These are phyloP conservation scores for Penicillium longicatenatum DNA, from an alignment of 495 filamentous ascomycete genomes.

Conservation along the genomic window DNA sequence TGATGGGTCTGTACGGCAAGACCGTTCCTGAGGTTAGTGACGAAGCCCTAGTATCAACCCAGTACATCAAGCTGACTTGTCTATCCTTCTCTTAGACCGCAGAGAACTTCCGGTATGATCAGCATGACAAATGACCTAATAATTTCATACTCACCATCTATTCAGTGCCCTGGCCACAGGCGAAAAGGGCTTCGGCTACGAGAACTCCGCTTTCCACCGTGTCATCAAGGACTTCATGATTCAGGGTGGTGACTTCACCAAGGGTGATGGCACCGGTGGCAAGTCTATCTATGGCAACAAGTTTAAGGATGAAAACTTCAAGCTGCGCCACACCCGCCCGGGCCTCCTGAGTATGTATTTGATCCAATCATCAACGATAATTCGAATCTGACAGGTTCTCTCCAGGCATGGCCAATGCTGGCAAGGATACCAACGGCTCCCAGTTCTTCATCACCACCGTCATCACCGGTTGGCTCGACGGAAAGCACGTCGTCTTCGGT, in stretches of 20 bases:
- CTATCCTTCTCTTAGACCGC: constrained; percentile 60
- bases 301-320: constrained; percentile 99
- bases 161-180: constrained; percentile 83
- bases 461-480: constrained; percentile 86
- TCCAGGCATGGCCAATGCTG: constrained; percentile 93
- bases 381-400: constrained; percentile 43
- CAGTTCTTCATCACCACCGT: constrained; percentile 98
- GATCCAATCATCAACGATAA: neutral
- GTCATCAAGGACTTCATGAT: constrained; percentile 99
- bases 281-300: constrained; percentile 97
- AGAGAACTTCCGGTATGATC: constrained; percentile 86
- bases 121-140: neutral
- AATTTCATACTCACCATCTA: constrained; percentile 20
- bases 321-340: constrained; percentile 81
- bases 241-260: constrained; percentile 99
- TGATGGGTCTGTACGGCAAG: constrained; percentile 96
- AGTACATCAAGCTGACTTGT: neutral
- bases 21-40: constrained; percentile 81
- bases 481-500: constrained; percentile 87
- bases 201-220: constrained; percentile 95
- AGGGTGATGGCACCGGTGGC: constrained; percentile 88
- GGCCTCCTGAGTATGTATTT: constrained; percentile 57
- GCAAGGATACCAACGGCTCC: constrained; percentile 96
- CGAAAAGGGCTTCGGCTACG: constrained; percentile 95
- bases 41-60: neutral